These are phyloP conservation scores for Tolypocladium capitatum DNA, from an alignment of 2,329 filamentous ascomycete genomes.

Conservation along the genomic window DNA sequence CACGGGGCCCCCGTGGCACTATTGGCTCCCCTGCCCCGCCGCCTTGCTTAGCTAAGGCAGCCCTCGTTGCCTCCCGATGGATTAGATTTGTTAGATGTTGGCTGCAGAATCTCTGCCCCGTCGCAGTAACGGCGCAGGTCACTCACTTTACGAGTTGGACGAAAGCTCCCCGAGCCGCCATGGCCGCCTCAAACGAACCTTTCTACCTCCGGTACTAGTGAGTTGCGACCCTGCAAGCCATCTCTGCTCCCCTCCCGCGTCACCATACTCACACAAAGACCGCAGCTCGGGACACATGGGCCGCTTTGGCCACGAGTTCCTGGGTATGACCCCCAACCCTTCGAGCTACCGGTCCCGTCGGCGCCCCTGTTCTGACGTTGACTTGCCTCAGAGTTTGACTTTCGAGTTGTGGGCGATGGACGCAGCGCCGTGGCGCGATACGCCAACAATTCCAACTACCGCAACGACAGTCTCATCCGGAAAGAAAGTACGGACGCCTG, in stretches of 20 bases:
- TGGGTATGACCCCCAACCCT: conserved; percentile 43
- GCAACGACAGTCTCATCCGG: conserved; percentile 93
- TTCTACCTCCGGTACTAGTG: conserved; percentile 99
- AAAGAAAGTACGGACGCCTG: conserved; percentile 75
- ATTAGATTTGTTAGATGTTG: background rate
- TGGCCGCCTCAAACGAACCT: conserved; percentile 59
- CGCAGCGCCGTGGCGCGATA: conserved; percentile 89
- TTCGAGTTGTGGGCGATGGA: conserved; percentile 82
- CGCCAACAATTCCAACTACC: conserved; percentile 98
- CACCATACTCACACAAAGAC: background rate
- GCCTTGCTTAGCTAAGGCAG: background rate
- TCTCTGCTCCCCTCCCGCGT: background rate
- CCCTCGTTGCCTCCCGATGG: background rate
- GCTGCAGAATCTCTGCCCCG: background rate
- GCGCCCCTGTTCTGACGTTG: background rate
- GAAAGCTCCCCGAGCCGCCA: conserved; percentile 19
- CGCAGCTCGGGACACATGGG: conserved; percentile 89
- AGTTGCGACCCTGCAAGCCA: conserved; percentile 20
- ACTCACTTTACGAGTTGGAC: background rate
- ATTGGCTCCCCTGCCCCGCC: too few species aligned
- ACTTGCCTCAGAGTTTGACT: conserved; percentile 71
- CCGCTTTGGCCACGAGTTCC: conserved; percentile 93
- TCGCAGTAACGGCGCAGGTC: background rate
- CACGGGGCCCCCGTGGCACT: too few species aligned
- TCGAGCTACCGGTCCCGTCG: background rate